These are phyloP conservation scores for Termitomyces sp. DNA, from an alignment of 768 basidiomycete species.

Conservation along the genomic window DNA sequence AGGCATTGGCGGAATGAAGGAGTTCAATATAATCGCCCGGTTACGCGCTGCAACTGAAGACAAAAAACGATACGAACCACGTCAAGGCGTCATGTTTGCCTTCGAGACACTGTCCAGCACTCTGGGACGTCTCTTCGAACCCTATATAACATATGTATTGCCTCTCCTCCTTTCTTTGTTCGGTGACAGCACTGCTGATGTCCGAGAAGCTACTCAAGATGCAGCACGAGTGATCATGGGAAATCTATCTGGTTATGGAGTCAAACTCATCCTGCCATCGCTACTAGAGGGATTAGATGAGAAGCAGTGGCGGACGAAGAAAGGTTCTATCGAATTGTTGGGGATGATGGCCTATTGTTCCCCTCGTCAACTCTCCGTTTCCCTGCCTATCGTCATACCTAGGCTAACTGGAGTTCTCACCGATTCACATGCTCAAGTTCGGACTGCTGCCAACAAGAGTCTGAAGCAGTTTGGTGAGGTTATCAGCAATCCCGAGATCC, in stretches of 20 bases:
- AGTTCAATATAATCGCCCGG: constrained; percentile 71
- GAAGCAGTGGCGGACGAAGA: constrained; percentile 98
- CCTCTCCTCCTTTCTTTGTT: constrained; percentile 81
- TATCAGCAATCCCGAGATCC: constrained; percentile 95
- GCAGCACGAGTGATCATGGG: constrained; percentile 94
- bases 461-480: constrained; percentile 98
- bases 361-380: constrained; percentile 89
- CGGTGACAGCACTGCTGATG: constrained; percentile 82
- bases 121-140: constrained; percentile 89
- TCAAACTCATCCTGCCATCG: constrained; percentile 91
- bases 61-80: constrained; percentile 80
- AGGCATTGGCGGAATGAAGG: constrained; percentile 81
- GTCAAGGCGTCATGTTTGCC: constrained; percentile 93
- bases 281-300: constrained; percentile 90
- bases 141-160: constrained; percentile 79
- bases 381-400: constrained; percentile 94
- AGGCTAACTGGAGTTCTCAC: constrained; percentile 92
- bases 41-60: constrained; percentile 78
- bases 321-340: constrained; percentile 92
- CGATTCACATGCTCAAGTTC: constrained; percentile 96
- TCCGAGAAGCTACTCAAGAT: constrained; percentile 91
- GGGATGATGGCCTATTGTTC: constrained; percentile 99
- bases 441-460: constrained; percentile 87
- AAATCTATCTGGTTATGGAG: constrained; percentile 88
- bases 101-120: constrained; percentile 88